phyloP scores from a whole-genome alignment of 768 basidiomycete genomes.

The Pleurotus tuber-regium region DNA sequence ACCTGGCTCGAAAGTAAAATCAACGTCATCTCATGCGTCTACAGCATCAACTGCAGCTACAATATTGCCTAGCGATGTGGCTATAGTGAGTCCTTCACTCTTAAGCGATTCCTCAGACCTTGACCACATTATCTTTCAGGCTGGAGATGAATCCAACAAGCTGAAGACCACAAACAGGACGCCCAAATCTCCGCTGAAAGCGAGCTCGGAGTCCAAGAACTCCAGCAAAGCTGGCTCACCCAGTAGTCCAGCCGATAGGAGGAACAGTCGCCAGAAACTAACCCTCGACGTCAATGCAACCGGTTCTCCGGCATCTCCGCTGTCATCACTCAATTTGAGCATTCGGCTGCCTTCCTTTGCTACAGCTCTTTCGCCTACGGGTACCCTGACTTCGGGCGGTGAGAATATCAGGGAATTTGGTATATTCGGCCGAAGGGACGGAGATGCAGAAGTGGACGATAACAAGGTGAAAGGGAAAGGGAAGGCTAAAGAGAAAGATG shows the following conservation, averaged over 20 bases:
- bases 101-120: too few species aligned
- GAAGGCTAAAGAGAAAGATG: slow-evolving; percentile 17
- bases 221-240: too few species aligned
- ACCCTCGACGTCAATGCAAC: slow-evolving; percentile 4
- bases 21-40: slow-evolving; percentile 17
- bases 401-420: slow-evolving; percentile 4
- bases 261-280: neutral
- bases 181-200: neutral
- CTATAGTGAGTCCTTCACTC: neutral
- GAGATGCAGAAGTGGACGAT: neutral
- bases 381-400: slow-evolving; percentile 3
- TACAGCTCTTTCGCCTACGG: neutral
- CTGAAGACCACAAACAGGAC: too few species aligned
- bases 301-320: neutral
- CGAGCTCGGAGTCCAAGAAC: neutral
- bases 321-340: slow-evolving; percentile 6
- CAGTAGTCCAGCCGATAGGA: neutral
- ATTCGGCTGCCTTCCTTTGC: slow-evolving; percentile 7
- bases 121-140: too few species aligned
- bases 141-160: too few species aligned
- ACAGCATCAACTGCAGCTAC: slow-evolving; percentile 10
- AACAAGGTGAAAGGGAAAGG: slow-evolving; percentile 16
- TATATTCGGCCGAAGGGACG: neutral
- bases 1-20: slow-evolving; percentile 5
- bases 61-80: neutral